phyloP scores from a whole-genome alignment of 2,329 filamentous ascomycete species.

The Furcasterigmium sp. region DNA sequence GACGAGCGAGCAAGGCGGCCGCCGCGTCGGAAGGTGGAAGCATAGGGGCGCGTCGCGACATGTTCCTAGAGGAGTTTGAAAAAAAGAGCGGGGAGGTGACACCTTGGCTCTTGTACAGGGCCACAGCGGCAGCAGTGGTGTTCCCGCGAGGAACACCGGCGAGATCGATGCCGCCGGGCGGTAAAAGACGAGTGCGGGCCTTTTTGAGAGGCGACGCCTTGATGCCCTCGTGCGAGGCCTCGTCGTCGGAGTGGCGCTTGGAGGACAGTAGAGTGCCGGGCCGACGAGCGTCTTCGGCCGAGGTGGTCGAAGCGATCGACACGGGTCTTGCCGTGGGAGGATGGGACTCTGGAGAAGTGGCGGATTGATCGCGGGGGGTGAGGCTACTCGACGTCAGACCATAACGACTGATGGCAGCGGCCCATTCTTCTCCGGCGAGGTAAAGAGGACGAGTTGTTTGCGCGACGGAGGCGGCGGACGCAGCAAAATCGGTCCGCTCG shows the following conservation, averaged over 20 bases:
- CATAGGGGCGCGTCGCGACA: conserved; percentile 28
- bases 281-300: conserved; percentile 6
- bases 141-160: conserved; percentile 19
- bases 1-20: conserved; percentile 40
- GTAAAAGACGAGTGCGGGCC: conserved; percentile 38
- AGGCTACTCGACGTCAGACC: conserved; percentile 18
- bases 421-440: conserved; percentile 8
- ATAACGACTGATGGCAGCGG: conserved; percentile 20
- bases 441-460: conserved; percentile 8
- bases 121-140: conserved; percentile 14
- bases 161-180: conserved; percentile 40
- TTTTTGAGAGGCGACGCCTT: conserved; percentile 36
- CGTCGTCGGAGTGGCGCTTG: conserved; percentile 22
- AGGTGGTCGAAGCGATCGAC: conserved; percentile 1
- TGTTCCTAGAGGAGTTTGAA: conserved; percentile 33
- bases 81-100: conserved; percentile 49
- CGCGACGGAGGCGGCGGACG: neutral
- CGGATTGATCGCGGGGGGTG: conserved; percentile 4
- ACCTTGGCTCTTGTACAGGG: conserved; percentile 22
- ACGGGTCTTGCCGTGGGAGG: conserved; percentile 5
- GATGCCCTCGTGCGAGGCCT: conserved; percentile 1
- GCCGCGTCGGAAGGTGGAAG: conserved; percentile 35
- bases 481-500: conserved; percentile 11
- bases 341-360: conserved; percentile 7
- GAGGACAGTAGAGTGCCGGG: conserved; percentile 10